Percentiles rank a stretch among this genome's conserved stretches.
These are phyloP conservation scores for Hebeloma cylindrosporum DNA, from an alignment of 768 basidiomycete genomes.

Conservation along the genomic window DNA sequence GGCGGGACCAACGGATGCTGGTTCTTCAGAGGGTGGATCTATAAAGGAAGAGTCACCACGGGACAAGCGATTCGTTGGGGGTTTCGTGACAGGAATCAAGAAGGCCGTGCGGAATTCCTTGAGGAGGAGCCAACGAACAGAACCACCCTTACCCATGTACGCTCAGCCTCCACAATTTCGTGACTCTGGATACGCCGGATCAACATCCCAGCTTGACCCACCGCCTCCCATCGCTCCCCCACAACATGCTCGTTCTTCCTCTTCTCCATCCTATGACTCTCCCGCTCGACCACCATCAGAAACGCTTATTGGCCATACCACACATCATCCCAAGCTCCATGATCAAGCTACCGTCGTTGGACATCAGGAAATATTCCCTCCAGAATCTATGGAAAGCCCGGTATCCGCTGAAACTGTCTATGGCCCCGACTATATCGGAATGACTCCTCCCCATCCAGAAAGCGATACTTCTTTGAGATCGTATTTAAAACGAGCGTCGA, in stretches of 20 bases:
- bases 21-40: slow-evolving; percentile 6
- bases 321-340: slow-evolving; percentile 3
- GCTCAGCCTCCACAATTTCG: slow-evolving; percentile 5
- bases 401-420: slow-evolving; percentile 41
- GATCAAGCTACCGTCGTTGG: slow-evolving; percentile 5
- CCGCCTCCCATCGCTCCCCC: slow-evolving; percentile 11
- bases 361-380: slow-evolving; percentile 3
- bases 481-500: slow-evolving; percentile 35
- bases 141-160: slow-evolving; percentile 1
- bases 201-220: slow-evolving; percentile 6
- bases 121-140: slow-evolving; percentile 11
- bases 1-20: slow-evolving; percentile 14
- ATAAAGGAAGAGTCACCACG: slow-evolving; percentile 2
- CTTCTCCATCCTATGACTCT: background rate
- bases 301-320: slow-evolving; percentile 20
- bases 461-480: slow-evolving; percentile 33
- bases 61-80: slow-evolving; percentile 22
- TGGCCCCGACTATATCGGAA: slow-evolving; percentile 49
- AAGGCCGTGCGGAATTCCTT: slow-evolving; percentile 25
- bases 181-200: slow-evolving; percentile 22
- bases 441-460: slow-evolving; percentile 41
- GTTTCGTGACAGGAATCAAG: slow-evolving; percentile 34
- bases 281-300: slow-evolving; percentile 12
- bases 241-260: background rate
- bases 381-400: slow-evolving; percentile 31